Conservation (phyloP, 495 filamentous ascomycete species). For the Penicillium odoratum region DNA sequence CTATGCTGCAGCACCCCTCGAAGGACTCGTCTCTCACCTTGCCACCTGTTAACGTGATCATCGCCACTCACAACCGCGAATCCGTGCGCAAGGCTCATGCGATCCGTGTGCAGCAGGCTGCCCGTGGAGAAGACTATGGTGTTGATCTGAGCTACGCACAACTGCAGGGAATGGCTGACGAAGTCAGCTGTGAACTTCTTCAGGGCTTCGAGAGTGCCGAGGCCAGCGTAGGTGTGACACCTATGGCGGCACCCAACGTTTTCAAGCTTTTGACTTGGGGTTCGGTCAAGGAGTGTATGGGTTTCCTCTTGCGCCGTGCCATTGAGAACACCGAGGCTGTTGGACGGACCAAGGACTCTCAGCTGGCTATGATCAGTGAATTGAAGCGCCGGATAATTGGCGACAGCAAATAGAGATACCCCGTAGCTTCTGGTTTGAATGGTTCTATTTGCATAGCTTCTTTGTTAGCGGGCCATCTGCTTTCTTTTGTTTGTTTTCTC, state of each 20-base stretch:
- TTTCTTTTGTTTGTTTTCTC: conserved; percentile 4
- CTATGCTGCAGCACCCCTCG: conserved; percentile 44
- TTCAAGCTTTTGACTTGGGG: conserved; percentile 96
- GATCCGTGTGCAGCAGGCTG: conserved; percentile 53
- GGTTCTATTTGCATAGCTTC: conserved; percentile 3
- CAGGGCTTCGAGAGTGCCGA: conserved; percentile 46
- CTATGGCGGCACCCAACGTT: conserved; percentile 55
- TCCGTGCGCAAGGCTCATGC: conserved; percentile 71
- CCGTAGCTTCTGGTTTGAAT: neutral
- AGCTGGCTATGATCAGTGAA: conserved; percentile 72
- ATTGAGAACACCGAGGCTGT: conserved; percentile 92
- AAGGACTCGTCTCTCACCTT: conserved; percentile 43
- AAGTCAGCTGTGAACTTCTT: conserved; percentile 82
- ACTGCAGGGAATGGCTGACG: conserved; percentile 96
- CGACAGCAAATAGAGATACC: conserved; percentile 14
- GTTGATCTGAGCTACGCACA: conserved; percentile 80
- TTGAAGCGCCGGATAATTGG: conserved; percentile 59
- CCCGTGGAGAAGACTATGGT: conserved; percentile 38
- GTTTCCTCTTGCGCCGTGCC: conserved; percentile 81
- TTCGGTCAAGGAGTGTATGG: conserved; percentile 87
- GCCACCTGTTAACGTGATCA: conserved; percentile 67
- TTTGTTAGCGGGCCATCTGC: neutral
- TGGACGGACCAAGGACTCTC: conserved; percentile 69
- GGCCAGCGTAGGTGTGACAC: conserved; percentile 16
- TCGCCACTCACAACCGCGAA: conserved; percentile 90